Percentiles rank a stretch among this genome's conserved stretches.
Evolutionary conservation across 2,329 filamentous ascomycete genomes (phyloP).

Genomic region (Pyrenophora teres): DNA sequence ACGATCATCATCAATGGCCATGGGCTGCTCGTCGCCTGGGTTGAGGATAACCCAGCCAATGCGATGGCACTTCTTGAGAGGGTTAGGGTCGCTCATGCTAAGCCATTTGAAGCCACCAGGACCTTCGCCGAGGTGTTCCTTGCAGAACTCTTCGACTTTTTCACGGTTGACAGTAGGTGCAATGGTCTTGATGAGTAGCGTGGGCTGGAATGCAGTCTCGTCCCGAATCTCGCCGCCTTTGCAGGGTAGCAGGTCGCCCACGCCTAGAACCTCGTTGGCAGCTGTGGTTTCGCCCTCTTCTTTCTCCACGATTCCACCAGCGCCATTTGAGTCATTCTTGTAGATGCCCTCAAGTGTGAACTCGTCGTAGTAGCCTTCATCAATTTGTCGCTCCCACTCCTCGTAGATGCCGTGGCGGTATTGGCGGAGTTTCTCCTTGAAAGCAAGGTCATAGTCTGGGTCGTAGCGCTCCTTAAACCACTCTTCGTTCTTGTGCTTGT

Average conservation of each 20-base stretch:
- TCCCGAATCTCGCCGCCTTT: slow-evolving; percentile 86
- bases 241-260: slow-evolving; percentile 85
- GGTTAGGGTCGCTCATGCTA: slow-evolving; percentile 94
- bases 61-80: slow-evolving; percentile 92
- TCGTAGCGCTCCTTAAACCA: slow-evolving; percentile 98
- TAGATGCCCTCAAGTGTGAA: slow-evolving; percentile 93
- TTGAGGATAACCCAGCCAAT: slow-evolving; percentile 99
- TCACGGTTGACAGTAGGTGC: slow-evolving; percentile 92
- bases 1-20: slow-evolving; percentile 69
- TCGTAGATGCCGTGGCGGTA: slow-evolving; percentile 78
- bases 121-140: slow-evolving; percentile 87
- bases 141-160: slow-evolving; percentile 92
- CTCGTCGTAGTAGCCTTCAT: slow-evolving; percentile 85
- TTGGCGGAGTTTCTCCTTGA: slow-evolving; percentile 76
- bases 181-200: slow-evolving; percentile 95
- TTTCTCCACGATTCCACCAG: slow-evolving; percentile 84
- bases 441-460: slow-evolving; percentile 74
- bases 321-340: slow-evolving; percentile 88
- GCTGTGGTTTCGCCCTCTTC: slow-evolving; percentile 94
- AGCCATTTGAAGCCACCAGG: slow-evolving; percentile 95
- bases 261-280: slow-evolving; percentile 87
- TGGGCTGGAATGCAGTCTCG: slow-evolving; percentile 85
- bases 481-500: slow-evolving; percentile 90
- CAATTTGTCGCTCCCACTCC: slow-evolving; percentile 88
- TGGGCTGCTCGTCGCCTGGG: slow-evolving; percentile 69